phyloP scores from a whole-genome alignment of 208 protist genomes.

The Trypanosoma congolense region DNA sequence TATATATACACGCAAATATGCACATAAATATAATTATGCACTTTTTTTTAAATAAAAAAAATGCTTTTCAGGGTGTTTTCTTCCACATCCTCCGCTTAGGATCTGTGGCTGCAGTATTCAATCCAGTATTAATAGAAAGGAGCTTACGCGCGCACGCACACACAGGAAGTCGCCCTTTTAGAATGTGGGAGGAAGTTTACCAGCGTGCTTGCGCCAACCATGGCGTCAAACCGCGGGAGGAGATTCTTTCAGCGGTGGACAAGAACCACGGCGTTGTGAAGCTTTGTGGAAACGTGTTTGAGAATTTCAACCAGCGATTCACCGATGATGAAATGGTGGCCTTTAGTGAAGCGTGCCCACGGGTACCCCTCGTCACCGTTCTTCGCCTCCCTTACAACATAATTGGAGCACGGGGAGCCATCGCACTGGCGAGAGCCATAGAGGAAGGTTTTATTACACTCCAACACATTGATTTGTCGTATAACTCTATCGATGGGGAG shows the following conservation, averaged over 20 bases:
- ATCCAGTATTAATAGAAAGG: too few relatives aligned
- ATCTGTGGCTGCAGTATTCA: too few relatives aligned
- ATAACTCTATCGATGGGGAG: slow-evolving; percentile 52
- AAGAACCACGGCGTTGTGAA: slow-evolving; percentile 27
- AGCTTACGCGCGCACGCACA: too few relatives aligned
- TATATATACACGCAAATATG: too few relatives aligned
- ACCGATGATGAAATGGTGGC: slow-evolving; percentile 52
- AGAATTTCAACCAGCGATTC: slow-evolving; percentile 52
- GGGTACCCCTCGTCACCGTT: slow-evolving; percentile 23
- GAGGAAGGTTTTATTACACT: slow-evolving; percentile 28
- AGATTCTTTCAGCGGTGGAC: slow-evolving; percentile 24
- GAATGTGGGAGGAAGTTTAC: slow-evolving; percentile 62
- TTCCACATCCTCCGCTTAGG: too few relatives aligned
- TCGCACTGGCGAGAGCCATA: slow-evolving; percentile 39
- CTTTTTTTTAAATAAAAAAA: too few relatives aligned
- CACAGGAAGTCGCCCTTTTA: too few relatives aligned
- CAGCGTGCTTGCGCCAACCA: slow-evolving; percentile 27
- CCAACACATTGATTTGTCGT: slow-evolving; percentile 45
- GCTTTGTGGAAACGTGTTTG: slow-evolving; percentile 55
- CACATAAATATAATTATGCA: too few relatives aligned
- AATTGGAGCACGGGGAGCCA: slow-evolving; percentile 38
- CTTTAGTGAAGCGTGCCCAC: slow-evolving; percentile 22
- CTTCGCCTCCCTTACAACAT: slow-evolving; percentile 66
- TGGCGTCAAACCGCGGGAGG: slow-evolving; percentile 34
- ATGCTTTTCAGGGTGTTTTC: too few relatives aligned